Base-by-base conservation (phyloP, 2,329 filamentous ascomycete genomes). In the Fusarium sp. region DNA sequence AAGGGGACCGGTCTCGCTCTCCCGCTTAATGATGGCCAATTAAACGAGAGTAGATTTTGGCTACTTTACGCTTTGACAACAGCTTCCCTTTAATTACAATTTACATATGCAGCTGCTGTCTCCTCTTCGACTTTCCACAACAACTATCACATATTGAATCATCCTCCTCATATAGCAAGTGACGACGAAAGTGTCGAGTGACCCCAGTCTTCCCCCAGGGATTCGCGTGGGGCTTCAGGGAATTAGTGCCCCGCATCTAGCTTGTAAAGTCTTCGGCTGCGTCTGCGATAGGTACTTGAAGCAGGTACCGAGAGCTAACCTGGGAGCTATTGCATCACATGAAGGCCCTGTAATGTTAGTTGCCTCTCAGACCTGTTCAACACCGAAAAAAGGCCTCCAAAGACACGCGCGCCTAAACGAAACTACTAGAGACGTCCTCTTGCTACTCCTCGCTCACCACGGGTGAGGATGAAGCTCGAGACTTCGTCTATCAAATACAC, bases 161-260 rank as follows among this genome's bases (percentile, higher is more conserved):
- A 33, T 49, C 17, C 48, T 44, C 59, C 35, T 42, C 35, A 56
- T 41, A 45, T 33, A 24, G 35, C 15, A 41, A 28, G 39, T 47
- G 49, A 70, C 41, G 35, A 68, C 42, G 51, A 31, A 41, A 51
- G 62, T 58, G 57, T 33, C 55, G 38, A 62, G 39, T 39, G 49
- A 75, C 72, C 72, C 72, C 68, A 69, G 72, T 52, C 38, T 51
- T 24, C 36, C 61, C 65, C 61, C 67, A 56, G 63, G 63, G 51
- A 51, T 66, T 41, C 72, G 70, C 70, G 74, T 78, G 76, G 76
- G 66, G 66, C 68, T 62, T 57, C 17, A n/a, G 33, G 35, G 70
- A 71, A 71, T 77, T 78, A 78, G 72, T 78, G 78, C 77, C 78
- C 78, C 78, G 78, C 78, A 78, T 71, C 66, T 75, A 74, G 72